phyloP scores from a whole-genome alignment of 164 flowering plant genomes.

The Dillenia suffruticosa region DNA sequence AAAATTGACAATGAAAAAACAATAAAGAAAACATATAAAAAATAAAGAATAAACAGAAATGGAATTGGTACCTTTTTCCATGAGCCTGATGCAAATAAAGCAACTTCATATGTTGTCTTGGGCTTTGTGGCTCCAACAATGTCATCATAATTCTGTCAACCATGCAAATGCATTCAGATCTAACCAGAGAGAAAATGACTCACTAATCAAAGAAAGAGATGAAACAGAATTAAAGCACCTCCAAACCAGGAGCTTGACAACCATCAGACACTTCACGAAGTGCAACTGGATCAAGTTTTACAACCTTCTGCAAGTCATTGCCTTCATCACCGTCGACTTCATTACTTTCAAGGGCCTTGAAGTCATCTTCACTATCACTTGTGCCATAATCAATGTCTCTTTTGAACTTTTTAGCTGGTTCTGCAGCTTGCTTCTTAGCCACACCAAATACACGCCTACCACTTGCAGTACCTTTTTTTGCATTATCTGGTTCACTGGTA shows the following conservation, averaged over 20 bases:
- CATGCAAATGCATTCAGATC: conserved; percentile 4
- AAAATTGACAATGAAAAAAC: not conserved
- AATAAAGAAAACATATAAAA: not conserved
- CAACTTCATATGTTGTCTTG: conserved; percentile 70
- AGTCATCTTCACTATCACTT: conserved; percentile 66
- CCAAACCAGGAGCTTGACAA: conserved; percentile 39
- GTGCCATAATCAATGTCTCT: conserved; percentile 27
- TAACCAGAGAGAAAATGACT: not conserved
- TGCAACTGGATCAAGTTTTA: conserved; percentile 26
- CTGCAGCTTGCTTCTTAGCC: conserved; percentile 30
- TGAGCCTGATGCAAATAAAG: conserved; percentile 62
- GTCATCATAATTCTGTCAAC: conserved; percentile 56
- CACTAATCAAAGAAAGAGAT: conserved; percentile 1
- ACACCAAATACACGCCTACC: conserved; percentile 81
- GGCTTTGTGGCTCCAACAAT: conserved; percentile 50
- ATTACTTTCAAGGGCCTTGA: conserved; percentile 30
- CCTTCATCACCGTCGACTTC: conserved; percentile 16
- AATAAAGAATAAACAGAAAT: not conserved
- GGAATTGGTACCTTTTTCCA: conserved; percentile 51
- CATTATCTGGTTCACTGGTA: conserved; percentile 21
- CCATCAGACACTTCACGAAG: conserved; percentile 38
- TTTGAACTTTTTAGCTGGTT: conserved; percentile 20
- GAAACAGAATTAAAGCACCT: conserved; percentile 39
- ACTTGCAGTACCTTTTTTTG: conserved; percentile 23
- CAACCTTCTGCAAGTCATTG: conserved; percentile 27